Base-by-base conservation (phyloP, 2,329 filamentous ascomycete genomes). In the Colletotrichum cordylinicola region DNA sequence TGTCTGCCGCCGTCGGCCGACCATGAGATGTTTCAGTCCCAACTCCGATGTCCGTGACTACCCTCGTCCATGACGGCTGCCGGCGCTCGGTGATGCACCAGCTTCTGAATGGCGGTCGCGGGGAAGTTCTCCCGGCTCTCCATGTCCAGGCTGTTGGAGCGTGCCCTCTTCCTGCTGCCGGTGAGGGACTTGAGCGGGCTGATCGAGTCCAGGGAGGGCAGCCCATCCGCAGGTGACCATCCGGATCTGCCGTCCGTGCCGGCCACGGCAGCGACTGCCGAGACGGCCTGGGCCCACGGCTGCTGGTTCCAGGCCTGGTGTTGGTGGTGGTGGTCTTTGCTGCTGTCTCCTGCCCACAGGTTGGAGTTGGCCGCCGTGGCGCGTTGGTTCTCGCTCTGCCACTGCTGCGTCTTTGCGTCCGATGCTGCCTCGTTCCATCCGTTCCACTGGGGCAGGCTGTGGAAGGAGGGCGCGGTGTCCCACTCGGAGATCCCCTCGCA, bases 261-360 rank as follows among this genome's bases (percentile, higher is more conserved):
- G 43, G 79, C 77, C 77, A 85, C 77, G 60, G 78, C 67, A 33
- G 78, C 70, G 58, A 77, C 33, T 82, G 81, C 73, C 78, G 78
- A 84, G 82, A 85, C 48, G 82, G 84, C 61, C 79, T 80, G 67
- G 81, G 80, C 35, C 82, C 80, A 79, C 39, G 74, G 75, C 64
- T 71, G 79, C 65, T 76, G 74, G 24, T 74, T 76, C 85, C 85
- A 86, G 73, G 86, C 78, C n/a, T 24, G 27, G 55, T 58, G 55
- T 27, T 58, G 55, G 24, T 58, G 55, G 55, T 58, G 77, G n/a
- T 80, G 73, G 39, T 82, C 80, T 27, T 83, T 80, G 33, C 79
- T 74, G 70, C 67, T 55, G 12, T 78, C 77, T 52, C 43, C 43
- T 80, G 29, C 76, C 79, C 77, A 83, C 75, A 82, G 81, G 27